Conservation (phyloP, 1,139 yeast genomes). For the Lodderomyces theae region DNA sequence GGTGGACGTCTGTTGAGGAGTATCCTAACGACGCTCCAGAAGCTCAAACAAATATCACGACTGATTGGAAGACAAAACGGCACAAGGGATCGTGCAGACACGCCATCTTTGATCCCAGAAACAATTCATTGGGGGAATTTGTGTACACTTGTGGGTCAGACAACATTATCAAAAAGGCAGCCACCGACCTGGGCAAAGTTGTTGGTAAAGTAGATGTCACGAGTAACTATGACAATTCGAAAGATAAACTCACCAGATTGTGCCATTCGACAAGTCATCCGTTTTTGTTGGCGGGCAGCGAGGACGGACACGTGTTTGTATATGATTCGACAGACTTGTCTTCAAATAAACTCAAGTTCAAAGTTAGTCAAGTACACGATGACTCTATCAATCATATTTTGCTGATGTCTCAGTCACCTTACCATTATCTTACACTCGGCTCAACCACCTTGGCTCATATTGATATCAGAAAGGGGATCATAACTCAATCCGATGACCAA, state of each 20-base stretch:
- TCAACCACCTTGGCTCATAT: slow-evolving; percentile 78
- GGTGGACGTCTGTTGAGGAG: slow-evolving; percentile 51
- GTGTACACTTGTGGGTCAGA: slow-evolving; percentile 79
- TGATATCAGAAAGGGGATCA: slow-evolving; percentile 70
- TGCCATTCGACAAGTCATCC: slow-evolving; percentile 63
- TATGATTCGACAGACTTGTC: slow-evolving; percentile 55
- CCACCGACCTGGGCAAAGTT: slow-evolving; percentile 73
- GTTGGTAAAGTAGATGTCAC: slow-evolving; percentile 44
- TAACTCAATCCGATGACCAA: slow-evolving; percentile 77
- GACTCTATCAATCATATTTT: slow-evolving; percentile 75
- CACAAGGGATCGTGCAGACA: slow-evolving; percentile 89
- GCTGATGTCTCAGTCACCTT: slow-evolving; percentile 67
- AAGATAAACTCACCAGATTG: slow-evolving; percentile 55
- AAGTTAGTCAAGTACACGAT: slow-evolving; percentile 58
- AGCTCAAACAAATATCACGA: slow-evolving; percentile 26
- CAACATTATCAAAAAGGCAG: slow-evolving; percentile 72
- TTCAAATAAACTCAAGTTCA: slow-evolving; percentile 35
- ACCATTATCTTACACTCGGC: slow-evolving; percentile 79
- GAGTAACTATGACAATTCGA: slow-evolving; percentile 25
- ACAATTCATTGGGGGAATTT: slow-evolving; percentile 45
- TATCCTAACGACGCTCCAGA: slow-evolving; percentile 25
- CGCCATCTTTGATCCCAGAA: slow-evolving; percentile 59
- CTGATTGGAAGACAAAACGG: slow-evolving; percentile 82
- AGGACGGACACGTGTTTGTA: slow-evolving; percentile 63
- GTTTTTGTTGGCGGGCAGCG: slow-evolving; percentile 74